These are phyloP conservation scores for Hypoxylon subgilvum DNA, from an alignment of 495 filamentous ascomycete genomes.

Conservation along the genomic window DNA sequence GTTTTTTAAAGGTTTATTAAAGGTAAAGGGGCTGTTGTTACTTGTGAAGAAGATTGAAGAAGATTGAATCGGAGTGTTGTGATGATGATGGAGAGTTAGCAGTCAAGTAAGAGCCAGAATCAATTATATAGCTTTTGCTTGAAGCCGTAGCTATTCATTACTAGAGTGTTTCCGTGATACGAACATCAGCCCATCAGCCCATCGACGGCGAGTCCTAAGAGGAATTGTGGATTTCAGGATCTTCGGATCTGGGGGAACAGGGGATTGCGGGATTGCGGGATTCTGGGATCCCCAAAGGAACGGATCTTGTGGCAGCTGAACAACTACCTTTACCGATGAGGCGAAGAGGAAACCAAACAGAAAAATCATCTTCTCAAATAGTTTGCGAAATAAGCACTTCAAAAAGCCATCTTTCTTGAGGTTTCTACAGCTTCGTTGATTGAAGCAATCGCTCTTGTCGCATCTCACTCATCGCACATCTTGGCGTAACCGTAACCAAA, in stretches of 20 bases:
- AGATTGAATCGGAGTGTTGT: constrained; percentile 11
- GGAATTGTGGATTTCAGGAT: constrained; percentile 35
- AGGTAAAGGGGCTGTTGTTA: constrained; percentile 3
- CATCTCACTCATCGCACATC: not conserved
- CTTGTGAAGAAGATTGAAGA: not conserved
- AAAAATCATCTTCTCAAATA: constrained; percentile 18
- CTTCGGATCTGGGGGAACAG: constrained; percentile 30
- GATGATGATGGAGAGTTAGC: not conserved
- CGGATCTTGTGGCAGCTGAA: constrained; percentile 9
- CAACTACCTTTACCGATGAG: constrained; percentile 2
- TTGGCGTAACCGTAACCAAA: not conserved
- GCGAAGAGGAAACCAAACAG: not conserved
- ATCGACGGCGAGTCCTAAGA: constrained; percentile 11
- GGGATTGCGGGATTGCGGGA: constrained; percentile 40
- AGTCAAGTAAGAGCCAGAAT: not conserved
- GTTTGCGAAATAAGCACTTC: constrained; percentile 11
- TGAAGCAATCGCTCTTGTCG: not conserved
- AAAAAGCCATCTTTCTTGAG: not conserved
- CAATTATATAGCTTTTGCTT: constrained; percentile 33
- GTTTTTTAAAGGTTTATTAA: too few species aligned
- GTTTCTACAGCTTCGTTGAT: constrained; percentile 10
- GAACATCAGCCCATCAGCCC: constrained; percentile 11
- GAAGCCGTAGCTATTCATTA: not conserved
- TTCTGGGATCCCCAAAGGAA: constrained; percentile 31
- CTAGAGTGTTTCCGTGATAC: not conserved